Evolutionary conservation across 805 yeast species (phyloP).

Genomic region (Saturnispora mendoncae): DNA sequence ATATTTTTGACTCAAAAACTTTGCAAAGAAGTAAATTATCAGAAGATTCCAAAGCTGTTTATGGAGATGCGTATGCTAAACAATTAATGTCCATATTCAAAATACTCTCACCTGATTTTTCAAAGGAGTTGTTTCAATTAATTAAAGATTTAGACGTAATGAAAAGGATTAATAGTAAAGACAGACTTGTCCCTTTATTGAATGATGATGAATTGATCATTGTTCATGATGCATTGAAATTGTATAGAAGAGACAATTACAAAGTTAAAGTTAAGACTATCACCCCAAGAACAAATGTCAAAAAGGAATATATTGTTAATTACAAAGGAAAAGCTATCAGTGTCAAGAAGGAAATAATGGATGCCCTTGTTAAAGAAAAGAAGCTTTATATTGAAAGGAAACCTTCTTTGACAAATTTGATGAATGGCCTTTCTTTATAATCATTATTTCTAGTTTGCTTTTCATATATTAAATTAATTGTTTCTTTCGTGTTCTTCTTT

Average conservation of each 20-base stretch:
- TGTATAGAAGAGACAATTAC: conserved; percentile 5
- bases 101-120: conserved; percentile 2
- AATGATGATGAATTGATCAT: conserved; percentile 7
- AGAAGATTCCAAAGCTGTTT: not conserved
- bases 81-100: conserved; percentile 6
- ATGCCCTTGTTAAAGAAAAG: not conserved
- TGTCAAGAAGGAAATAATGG: not conserved
- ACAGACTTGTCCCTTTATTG: conserved; percentile 6
- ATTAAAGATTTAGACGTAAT: conserved; percentile 5
- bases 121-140: conserved; percentile 3
- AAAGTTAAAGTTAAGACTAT: conserved; percentile 7
- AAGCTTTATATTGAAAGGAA: too few relatives aligned
- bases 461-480: too few relatives aligned
- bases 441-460: too few relatives aligned
- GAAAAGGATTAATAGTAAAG: conserved; percentile 8
- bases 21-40: not conserved
- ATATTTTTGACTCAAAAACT: conserved; percentile 5
- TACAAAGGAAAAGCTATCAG: not conserved
- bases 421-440: too few relatives aligned
- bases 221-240: conserved; percentile 9
- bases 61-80: conserved; percentile 12
- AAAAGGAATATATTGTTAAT: not conserved
- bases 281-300: conserved; percentile 1
- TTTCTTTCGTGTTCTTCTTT: conserved; percentile 1
- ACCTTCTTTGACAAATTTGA: too few relatives aligned